A percentile compares a stretch with the other conserved stretches of the same genome.
Conservation (phyloP, 345 rosid genomes). For the Syzygium aromaticum region DNA sequence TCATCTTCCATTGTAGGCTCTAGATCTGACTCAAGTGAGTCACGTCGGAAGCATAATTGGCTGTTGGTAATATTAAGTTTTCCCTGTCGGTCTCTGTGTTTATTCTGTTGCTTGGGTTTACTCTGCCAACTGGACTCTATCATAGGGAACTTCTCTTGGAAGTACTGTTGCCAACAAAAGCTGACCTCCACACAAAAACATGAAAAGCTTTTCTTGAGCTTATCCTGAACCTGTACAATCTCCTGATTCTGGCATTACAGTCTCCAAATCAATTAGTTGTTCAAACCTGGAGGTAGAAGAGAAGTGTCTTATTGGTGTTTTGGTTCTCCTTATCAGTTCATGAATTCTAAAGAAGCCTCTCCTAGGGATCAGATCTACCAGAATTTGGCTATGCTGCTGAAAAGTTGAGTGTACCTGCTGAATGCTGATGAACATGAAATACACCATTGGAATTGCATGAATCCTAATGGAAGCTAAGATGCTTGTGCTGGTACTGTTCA, state of each 20-base stretch:
- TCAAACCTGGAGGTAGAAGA: background rate
- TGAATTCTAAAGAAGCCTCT: background rate
- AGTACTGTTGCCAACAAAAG: background rate
- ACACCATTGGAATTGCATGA: background rate
- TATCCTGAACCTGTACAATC: background rate
- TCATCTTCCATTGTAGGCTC: background rate
- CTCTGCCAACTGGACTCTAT: background rate
- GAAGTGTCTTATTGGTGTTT: background rate
- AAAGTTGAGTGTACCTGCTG: background rate
- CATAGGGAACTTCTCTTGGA: background rate
- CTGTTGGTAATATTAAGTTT: background rate
- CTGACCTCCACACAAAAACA: background rate
- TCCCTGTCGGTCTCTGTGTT: background rate
- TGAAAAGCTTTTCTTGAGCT: background rate
- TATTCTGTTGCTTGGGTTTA: background rate
- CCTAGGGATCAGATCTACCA: background rate
- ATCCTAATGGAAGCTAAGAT: background rate
- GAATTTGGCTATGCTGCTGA: background rate
- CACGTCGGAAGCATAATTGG: background rate
- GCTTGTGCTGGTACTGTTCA: background rate
- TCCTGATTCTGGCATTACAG: background rate
- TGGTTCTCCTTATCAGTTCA: background rate
- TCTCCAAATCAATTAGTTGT: background rate
- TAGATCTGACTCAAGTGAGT: background rate
- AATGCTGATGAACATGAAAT: background rate